phyloP scores from a whole-genome alignment of 1,284 basidiomycete genomes.

The Melampsora americana region DNA sequence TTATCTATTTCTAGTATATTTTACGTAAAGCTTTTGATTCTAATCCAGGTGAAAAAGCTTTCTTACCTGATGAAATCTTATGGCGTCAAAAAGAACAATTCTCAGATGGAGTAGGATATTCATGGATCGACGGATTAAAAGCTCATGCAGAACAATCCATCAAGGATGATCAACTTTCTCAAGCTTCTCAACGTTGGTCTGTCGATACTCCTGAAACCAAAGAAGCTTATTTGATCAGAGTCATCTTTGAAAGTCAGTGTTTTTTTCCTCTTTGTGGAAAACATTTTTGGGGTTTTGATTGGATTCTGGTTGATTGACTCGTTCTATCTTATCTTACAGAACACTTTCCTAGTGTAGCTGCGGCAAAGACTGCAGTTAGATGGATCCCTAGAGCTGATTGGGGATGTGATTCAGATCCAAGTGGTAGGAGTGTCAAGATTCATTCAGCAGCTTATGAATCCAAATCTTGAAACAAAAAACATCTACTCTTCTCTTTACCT shows the following conservation, averaged over 20 bases:
- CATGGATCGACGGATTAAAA: constrained; percentile 99
- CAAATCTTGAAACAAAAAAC: background rate
- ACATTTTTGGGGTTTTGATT: background rate
- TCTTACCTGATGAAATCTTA: constrained; percentile 87
- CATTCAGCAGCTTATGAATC: constrained; percentile 80
- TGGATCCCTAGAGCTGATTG: constrained; percentile 94
- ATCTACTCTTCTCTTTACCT: too few species aligned
- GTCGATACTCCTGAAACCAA: constrained; percentile 88
- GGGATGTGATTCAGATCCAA: constrained; percentile 92
- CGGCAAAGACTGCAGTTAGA: constrained; percentile 86
- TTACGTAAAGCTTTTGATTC: constrained; percentile 95
- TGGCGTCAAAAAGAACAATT: constrained; percentile 99
- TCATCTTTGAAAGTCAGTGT: constrained; percentile 77
- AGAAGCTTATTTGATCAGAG: constrained; percentile 92
- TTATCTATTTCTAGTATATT: constrained; percentile 68
- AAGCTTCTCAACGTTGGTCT: constrained; percentile 73
- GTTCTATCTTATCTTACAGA: too few species aligned
- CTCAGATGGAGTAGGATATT: constrained; percentile 98
- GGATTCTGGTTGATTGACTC: too few species aligned
- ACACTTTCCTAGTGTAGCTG: constrained; percentile 77
- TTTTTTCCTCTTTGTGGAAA: background rate
- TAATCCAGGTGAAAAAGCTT: constrained; percentile 75
- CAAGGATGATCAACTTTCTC: constrained; percentile 76
- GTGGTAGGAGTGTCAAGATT: constrained; percentile 89
- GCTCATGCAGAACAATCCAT: constrained; percentile 73